Evolutionary conservation across 441 rosid species (phyloP), one percentile per base, ranked within the genome.

Genomic region (Iberis amara): DNA sequence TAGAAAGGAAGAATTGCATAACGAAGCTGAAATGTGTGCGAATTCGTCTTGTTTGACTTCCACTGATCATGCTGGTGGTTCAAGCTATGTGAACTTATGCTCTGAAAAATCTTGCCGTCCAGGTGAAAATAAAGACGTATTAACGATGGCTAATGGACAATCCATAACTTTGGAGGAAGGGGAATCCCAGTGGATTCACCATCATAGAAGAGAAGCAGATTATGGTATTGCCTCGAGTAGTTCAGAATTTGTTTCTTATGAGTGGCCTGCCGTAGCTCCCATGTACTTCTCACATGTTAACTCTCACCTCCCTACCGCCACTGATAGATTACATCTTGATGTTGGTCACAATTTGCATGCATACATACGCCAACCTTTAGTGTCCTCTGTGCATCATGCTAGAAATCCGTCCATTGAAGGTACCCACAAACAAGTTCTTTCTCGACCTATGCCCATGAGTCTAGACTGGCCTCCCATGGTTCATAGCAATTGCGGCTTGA

Each of bases 381-480:
- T 88, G 42, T 66, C 94, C 42, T 35, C 86, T 10, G 57, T 91
- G 54, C 95, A 80, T 66, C 90, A 79, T 72, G 70, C 89, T 52
- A 85, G 91, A 72, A 88, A 74, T 63, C 68, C 89, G 63, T 61
- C 82, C 4, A 61, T 78, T 63, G 96, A 91, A 62, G 77, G 68
- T 62, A 77, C 86, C 27, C 79, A 84, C 76, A 79, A 66, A 65
- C 80, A 70, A 62, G 74, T 83, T 66, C 63, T 88, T 38, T 36
- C 98, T 61, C 86, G 73, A 59, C 85, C 89, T 37, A 61, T 85
- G 68, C 78, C 91, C 55, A 78, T 83, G 94, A 91, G 96, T 75
- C 75, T 79, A 65, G 98, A 91, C 71, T 91, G 98, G 95, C 98
- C 96, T 46, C 96, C 95, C 47, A 67, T 85, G 83, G 96, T 91